Base-by-base conservation (phyloP, 495 filamentous ascomycete species). In the Penicillium parvum region DNA sequence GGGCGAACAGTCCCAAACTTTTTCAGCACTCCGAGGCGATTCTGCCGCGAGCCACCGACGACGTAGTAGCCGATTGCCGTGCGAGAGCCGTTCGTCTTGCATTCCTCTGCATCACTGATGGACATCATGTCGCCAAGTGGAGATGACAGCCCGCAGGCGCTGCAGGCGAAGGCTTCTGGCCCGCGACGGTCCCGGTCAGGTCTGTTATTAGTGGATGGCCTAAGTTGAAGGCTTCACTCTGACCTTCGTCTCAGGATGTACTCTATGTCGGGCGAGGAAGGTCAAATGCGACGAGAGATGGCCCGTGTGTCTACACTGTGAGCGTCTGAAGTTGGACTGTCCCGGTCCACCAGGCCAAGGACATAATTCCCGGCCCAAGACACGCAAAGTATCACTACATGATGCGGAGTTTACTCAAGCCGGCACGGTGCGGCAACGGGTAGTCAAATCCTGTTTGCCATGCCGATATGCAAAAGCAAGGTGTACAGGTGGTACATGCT, bases 381-480 rank as follows among this genome's bases (percentile, higher is more conserved):
- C 14, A 18, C 51, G 28, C 1, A 50, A 28, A 25, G 28, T 10
- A 15, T 29, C 21, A 8, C 5, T 21, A 3, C 39, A 28, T 5
- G 36, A 47, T 27, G 21, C 39, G 5, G 36, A 34, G 27, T 27
- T 50, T n/a, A 55, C 52, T 14, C 52, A 55, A 20, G 52, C 52
- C 8, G 52, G 52, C 11, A 55, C 47, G 25, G n/a, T 46, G 15
- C 47, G 52, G 16, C 47, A 47, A 25, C 39, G 52, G 36, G 52
- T 48, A n/a, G 40, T 43, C n/a, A 50, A 42, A 29, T 60, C 56
- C 20, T 62, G 59, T 8, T 35, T 44, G 10, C 25, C 42, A 32
- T 62, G 56, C 25, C 59, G 55, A 12, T 15, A 37, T 39, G 57
- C 55, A 43, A 62, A 62, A 29, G 37, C 52, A 11, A 44, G 51